These are phyloP conservation scores for Lasiosphaeria miniovina DNA, from an alignment of 495 filamentous ascomycete genomes.

Conservation along the genomic window DNA sequence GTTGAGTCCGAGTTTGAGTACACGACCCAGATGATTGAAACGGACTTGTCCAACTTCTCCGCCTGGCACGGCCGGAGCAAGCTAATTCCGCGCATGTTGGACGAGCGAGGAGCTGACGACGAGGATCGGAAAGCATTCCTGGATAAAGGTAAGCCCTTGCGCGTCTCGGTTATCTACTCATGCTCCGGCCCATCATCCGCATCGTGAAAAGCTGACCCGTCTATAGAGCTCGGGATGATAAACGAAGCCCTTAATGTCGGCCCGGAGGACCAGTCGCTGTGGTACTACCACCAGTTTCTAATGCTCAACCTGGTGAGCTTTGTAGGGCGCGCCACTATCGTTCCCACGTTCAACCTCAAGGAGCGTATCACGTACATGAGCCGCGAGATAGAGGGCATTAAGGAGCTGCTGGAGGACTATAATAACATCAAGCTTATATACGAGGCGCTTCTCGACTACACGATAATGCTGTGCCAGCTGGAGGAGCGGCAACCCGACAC, in stretches of 20 bases:
- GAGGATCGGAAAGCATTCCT: conserved; percentile 63
- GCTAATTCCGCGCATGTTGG: conserved; percentile 72
- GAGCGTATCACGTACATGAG: conserved; percentile 65
- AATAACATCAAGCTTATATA: conserved; percentile 77
- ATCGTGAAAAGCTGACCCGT: neutral
- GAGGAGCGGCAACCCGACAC: conserved; percentile 32
- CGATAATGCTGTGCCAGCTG: conserved; percentile 48
- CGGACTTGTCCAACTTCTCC: conserved; percentile 89
- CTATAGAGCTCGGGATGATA: conserved; percentile 67
- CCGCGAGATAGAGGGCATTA: conserved; percentile 63
- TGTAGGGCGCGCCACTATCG: conserved; percentile 51
- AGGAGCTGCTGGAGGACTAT: conserved; percentile 73
- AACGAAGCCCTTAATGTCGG: conserved; percentile 76
- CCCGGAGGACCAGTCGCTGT: conserved; percentile 86
- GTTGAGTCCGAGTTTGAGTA: conserved; percentile 82
- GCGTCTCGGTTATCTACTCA: neutral
- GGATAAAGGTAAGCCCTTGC: conserved; percentile 56
- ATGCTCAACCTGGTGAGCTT: conserved; percentile 56
- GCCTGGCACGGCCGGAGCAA: conserved; percentile 91
- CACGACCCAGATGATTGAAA: conserved; percentile 79
- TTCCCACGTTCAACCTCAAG: conserved; percentile 55
- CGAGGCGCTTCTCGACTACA: conserved; percentile 67
- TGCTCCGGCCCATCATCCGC: no score
- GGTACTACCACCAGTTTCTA: conserved; percentile 91
- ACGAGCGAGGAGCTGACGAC: conserved; percentile 62